Evolutionary conservation across 805 yeast species (phyloP), one percentile per base, ranked within the genome.

Genomic region (Schizosaccharomyces octosporus): DNA sequence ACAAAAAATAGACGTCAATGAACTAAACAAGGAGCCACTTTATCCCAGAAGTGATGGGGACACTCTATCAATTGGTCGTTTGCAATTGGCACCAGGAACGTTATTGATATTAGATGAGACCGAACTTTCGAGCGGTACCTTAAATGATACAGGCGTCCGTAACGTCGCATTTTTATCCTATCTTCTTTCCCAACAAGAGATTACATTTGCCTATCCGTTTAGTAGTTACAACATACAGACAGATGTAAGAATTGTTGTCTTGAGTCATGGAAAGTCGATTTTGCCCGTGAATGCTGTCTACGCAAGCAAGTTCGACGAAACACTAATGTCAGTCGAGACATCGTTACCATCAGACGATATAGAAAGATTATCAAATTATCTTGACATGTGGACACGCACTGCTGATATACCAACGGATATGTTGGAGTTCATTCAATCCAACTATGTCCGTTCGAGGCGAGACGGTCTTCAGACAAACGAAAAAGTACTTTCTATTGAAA

Each of bases 21-120:
- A 27, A 17, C 21, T 59, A 13, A 59, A 59, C 61, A 39, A 3
- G 27, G 32, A 21, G 27, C 48, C 31, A 17, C 27, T 59, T 3
- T 41, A 42, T 27, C 61, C 61, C 31, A 7, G 32, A 15, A 42
- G 54, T 21, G 61, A 59, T 42, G 61, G 61, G 11, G 61, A 59
- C 32, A 42, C 31, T 24, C 36, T 59, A n/a, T 15, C 36, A 6
- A 29, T 51, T n/a, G 55, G 61, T 19, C 21, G n/a, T 9, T 42
- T 41, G 27, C 61, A 59, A 43, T 17, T 59, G 31, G 7, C 55
- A 13, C 61, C 48, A 19, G 55, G 55, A 19, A 59, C 55, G 17
- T 15, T 31, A 17, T 5, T 59, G 27, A 27, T 59, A 11, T 51
- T 59, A 13, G 61, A 59, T 43, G 61, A 59, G 24, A 43, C 54